phyloP scores from a whole-genome alignment of 1,284 basidiomycete genomes.

The Anthracocystis setariae region DNA sequence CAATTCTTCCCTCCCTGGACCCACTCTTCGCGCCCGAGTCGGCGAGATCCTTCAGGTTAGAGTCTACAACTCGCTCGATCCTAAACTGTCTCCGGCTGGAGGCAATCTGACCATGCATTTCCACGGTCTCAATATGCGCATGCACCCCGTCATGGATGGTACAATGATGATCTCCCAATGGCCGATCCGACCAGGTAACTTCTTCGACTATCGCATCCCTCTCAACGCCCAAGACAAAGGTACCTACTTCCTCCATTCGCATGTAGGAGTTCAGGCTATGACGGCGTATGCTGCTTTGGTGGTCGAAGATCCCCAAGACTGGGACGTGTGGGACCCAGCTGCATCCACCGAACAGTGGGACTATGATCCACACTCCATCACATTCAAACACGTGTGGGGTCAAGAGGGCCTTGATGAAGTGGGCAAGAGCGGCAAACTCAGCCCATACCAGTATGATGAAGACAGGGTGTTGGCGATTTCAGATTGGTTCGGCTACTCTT shows the following conservation, averaged over 20 bases:
- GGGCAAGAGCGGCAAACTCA: constrained; percentile 3
- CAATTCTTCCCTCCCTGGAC: constrained; percentile 57
- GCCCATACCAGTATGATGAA: constrained; percentile 36
- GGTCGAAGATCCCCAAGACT: constrained; percentile 37
- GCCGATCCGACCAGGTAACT: constrained; percentile 41
- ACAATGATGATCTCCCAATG: constrained; percentile 55
- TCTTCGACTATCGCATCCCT: constrained; percentile 51
- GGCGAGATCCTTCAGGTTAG: constrained; percentile 51
- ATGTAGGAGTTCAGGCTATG: constrained; percentile 55
- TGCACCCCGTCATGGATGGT: constrained; percentile 58
- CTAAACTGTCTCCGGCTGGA: too few species aligned
- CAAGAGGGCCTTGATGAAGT: constrained; percentile 1
- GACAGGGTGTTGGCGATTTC: constrained; percentile 46
- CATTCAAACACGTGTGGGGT: constrained; percentile 9
- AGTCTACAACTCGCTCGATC: constrained; percentile 39
- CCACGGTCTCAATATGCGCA: constrained; percentile 49
- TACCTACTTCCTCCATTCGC: constrained; percentile 53
- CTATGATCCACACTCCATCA: neutral
- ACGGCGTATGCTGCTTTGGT: constrained; percentile 56
- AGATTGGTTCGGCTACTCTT: constrained; percentile 47
- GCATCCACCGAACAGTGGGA: neutral
- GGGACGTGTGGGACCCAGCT: constrained; percentile 5
- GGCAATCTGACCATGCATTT: constrained; percentile 52
- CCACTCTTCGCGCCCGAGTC: constrained; percentile 43
- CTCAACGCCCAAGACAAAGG: constrained; percentile 29